These are phyloP conservation scores for Naganishia onofrii DNA, from an alignment of 768 basidiomycete genomes.

Conservation along the genomic window DNA sequence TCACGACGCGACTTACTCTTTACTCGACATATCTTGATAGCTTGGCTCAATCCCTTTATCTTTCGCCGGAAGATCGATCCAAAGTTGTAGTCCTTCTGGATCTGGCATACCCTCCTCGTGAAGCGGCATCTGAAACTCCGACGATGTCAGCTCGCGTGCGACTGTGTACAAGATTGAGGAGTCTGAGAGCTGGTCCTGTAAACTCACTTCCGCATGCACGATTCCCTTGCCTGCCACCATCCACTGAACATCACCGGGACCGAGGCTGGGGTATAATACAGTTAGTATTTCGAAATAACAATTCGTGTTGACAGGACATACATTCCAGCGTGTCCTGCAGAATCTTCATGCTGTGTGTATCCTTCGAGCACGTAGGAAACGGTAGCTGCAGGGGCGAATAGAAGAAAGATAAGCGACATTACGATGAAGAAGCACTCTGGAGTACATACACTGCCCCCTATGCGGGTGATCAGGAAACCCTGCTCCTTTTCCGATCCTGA, in stretches of 20 bases:
- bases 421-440: too few species aligned
- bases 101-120: conserved; percentile 66
- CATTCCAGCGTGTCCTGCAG: conserved; percentile 58
- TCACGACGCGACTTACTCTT: conserved; percentile 47
- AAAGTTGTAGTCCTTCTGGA: conserved; percentile 76
- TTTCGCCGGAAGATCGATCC: conserved; percentile 54
- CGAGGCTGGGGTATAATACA: conserved; percentile 38
- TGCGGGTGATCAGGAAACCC: conserved; percentile 93
- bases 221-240: conserved; percentile 60
- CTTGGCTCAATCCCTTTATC: conserved; percentile 68
- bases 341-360: conserved; percentile 82
- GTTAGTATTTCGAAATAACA: conserved; percentile 60
- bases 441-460: conserved; percentile 64
- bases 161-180: conserved; percentile 54
- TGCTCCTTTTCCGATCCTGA: conserved; percentile 18
- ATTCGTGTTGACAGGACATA: conserved; percentile 28
- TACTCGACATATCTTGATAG: conserved; percentile 49
- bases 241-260: conserved; percentile 86
- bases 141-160: background rate
- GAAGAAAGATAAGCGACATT: conserved; percentile 55
- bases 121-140: conserved; percentile 68
- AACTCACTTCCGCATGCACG: conserved; percentile 40
- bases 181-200: too few species aligned
- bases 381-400: conserved; percentile 53
- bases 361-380: conserved; percentile 83